A percentile compares a stretch with the other conserved stretches of the same genome.
phyloP scores from a whole-genome alignment of 768 basidiomycete species.

The Lactarius hatsudake region DNA sequence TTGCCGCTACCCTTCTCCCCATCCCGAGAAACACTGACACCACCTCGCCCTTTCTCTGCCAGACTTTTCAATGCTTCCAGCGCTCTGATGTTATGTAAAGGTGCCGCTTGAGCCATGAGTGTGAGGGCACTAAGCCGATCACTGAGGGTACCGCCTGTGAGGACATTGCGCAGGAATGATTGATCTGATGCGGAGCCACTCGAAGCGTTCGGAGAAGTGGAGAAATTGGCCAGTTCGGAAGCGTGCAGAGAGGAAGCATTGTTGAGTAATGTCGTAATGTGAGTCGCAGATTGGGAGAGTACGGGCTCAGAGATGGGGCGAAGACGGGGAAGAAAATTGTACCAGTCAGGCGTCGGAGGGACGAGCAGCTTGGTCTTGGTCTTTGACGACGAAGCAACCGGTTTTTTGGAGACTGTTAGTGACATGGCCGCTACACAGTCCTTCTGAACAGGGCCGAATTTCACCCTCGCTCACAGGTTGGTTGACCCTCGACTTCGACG shows the following conservation, averaged over 20 bases:
- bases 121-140: constrained; percentile 40
- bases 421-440: neutral
- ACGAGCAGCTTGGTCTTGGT: constrained; percentile 30
- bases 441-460: too few species aligned
- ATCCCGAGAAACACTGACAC: constrained; percentile 42
- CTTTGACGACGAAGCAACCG: constrained; percentile 17
- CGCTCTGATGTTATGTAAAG: constrained; percentile 80
- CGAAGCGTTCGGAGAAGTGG: constrained; percentile 48
- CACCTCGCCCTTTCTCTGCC: constrained; percentile 75
- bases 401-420: neutral
- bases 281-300: constrained; percentile 40
- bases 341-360: constrained; percentile 51
- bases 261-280: constrained; percentile 44
- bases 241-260: constrained; percentile 51
- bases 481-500: too few species aligned
- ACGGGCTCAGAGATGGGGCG: constrained; percentile 32
- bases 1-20: constrained; percentile 18
- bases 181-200: constrained; percentile 13
- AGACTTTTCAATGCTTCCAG: constrained; percentile 71
- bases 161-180: constrained; percentile 16
- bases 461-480: too few species aligned
- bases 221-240: constrained; percentile 46
- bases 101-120: constrained; percentile 48
- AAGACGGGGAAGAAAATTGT: constrained; percentile 46
- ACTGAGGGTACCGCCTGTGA: constrained; percentile 39